These are phyloP conservation scores for Babesia ovata DNA, from an alignment of 169 alveolate species.

Conservation along the genomic window DNA sequence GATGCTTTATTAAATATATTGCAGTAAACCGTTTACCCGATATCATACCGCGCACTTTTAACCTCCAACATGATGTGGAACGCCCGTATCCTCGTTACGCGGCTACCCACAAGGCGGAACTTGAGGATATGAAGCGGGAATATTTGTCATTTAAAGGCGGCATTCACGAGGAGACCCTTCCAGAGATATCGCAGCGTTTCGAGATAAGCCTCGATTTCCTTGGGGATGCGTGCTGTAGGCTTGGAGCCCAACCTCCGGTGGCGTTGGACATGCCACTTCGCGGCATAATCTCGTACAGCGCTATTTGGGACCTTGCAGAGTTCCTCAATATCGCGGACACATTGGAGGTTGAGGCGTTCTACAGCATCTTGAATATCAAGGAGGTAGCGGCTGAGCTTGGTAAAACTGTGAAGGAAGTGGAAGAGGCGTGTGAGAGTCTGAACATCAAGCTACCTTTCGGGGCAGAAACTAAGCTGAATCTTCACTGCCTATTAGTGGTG, in stretches of 20 bases:
- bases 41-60: conserved; percentile 56
- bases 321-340: conserved; percentile 63
- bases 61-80: conserved; percentile 49
- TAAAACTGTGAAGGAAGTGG: conserved; percentile 25
- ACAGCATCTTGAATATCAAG: conserved; percentile 16
- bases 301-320: conserved; percentile 64
- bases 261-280: conserved; percentile 45
- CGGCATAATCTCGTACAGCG: conserved; percentile 56
- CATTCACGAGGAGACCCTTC: conserved; percentile 57
- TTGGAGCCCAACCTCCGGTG: conserved; percentile 63
- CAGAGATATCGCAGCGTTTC: conserved; percentile 40
- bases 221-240: conserved; percentile 69
- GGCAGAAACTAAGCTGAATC: conserved; percentile 33
- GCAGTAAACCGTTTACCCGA: conserved; percentile 51
- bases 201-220: conserved; percentile 48
- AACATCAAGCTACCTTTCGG: conserved; percentile 55
- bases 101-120: conserved; percentile 15
- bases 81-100: conserved; percentile 1
- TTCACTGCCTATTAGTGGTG: conserved; percentile 36
- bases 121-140: conserved; percentile 52
- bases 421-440: conserved; percentile 33
- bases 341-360: conserved; percentile 46
- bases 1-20: background rate
- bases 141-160: conserved; percentile 54
- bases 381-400: conserved; percentile 23